Conservation (phyloP, 2,329 filamentous ascomycete species). For the Onygenales sp. region DNA sequence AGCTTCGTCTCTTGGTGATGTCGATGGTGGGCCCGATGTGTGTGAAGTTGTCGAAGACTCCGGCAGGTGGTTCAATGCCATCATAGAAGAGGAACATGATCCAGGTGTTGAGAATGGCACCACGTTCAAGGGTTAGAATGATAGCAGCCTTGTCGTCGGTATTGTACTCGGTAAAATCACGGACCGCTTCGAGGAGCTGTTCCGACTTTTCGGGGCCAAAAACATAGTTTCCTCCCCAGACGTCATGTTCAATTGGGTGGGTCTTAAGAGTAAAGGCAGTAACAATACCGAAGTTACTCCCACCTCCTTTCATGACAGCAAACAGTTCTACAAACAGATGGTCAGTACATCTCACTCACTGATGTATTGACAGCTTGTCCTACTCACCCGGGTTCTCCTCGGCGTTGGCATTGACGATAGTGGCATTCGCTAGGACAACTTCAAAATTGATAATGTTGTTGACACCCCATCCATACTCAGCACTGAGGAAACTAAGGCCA, state of each 20-base stretch:
- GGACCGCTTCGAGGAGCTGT: slow-evolving; percentile 22
- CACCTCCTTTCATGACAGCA: slow-evolving; percentile 32
- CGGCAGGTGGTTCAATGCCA: slow-evolving; percentile 42
- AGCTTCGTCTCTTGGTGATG: slow-evolving; percentile 38
- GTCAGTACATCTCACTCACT: background rate
- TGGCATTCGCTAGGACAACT: slow-evolving; percentile 39
- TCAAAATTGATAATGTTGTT: slow-evolving; percentile 40
- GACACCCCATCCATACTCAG: slow-evolving; percentile 37
- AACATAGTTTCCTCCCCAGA: slow-evolving; percentile 41
- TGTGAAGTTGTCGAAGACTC: slow-evolving; percentile 49
- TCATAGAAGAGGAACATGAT: slow-evolving; percentile 57
- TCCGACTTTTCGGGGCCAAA: slow-evolving; percentile 29
- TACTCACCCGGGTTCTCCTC: slow-evolving; percentile 26
- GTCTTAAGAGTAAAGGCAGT: slow-evolving; percentile 29
- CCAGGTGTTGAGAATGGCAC: slow-evolving; percentile 44
- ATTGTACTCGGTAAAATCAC: slow-evolving; percentile 37
- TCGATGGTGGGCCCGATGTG: slow-evolving; percentile 36
- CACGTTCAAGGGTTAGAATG: slow-evolving; percentile 41
- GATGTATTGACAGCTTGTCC: slow-evolving; percentile 16
- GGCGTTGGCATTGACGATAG: slow-evolving; percentile 32
- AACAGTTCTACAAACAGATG: slow-evolving; percentile 22
- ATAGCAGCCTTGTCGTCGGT: slow-evolving; percentile 51
- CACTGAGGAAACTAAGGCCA: slow-evolving; percentile 25
- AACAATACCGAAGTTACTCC: slow-evolving; percentile 34
- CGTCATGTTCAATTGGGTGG: slow-evolving; percentile 20